These are phyloP conservation scores for Bipolaris cookei DNA, from an alignment of 2,329 filamentous ascomycete species.

Conservation along the genomic window DNA sequence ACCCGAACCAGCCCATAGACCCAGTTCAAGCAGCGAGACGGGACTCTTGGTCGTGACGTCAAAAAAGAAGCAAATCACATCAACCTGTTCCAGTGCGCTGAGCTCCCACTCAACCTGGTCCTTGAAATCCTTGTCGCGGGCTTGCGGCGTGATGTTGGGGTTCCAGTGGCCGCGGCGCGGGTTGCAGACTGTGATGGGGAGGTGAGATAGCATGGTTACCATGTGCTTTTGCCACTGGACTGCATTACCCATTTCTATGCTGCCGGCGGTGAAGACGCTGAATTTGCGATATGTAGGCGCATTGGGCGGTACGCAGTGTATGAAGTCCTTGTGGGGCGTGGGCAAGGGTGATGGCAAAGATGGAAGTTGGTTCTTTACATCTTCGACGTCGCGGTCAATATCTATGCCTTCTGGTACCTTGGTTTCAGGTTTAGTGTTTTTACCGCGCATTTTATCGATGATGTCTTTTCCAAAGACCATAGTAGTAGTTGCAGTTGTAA, in stretches of 20 bases:
- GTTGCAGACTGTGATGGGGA: slow-evolving; percentile 63
- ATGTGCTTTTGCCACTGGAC: slow-evolving; percentile 62
- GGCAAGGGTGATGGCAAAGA: slow-evolving; percentile 17
- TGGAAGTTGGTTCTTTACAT: slow-evolving; percentile 31
- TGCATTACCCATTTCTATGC: slow-evolving; percentile 55
- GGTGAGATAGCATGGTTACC: slow-evolving; percentile 46
- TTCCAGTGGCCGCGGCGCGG: slow-evolving; percentile 66
- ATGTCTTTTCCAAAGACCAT: not conserved
- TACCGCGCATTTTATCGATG: too few relatives aligned
- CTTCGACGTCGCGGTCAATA: slow-evolving; percentile 31
- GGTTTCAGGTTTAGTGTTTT: not conserved
- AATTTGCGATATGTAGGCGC: slow-evolving; percentile 31
- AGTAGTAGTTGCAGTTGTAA: not conserved
- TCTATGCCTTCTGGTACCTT: slow-evolving; percentile 7
- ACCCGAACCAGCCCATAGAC: slow-evolving; percentile 55
- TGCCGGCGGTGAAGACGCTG: slow-evolving; percentile 65
- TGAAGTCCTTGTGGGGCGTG: slow-evolving; percentile 19
- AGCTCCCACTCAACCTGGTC: slow-evolving; percentile 69
- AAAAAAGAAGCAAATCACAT: slow-evolving; percentile 65
- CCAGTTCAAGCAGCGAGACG: slow-evolving; percentile 67
- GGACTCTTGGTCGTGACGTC: slow-evolving; percentile 60
- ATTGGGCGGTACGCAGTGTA: slow-evolving; percentile 27
- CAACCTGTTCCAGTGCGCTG: slow-evolving; percentile 59
- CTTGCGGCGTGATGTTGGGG: slow-evolving; percentile 56
- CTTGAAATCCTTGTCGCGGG: slow-evolving; percentile 52